Conservation (phyloP, 2,329 filamentous ascomycete genomes). For the Fusarium proliferatum region DNA sequence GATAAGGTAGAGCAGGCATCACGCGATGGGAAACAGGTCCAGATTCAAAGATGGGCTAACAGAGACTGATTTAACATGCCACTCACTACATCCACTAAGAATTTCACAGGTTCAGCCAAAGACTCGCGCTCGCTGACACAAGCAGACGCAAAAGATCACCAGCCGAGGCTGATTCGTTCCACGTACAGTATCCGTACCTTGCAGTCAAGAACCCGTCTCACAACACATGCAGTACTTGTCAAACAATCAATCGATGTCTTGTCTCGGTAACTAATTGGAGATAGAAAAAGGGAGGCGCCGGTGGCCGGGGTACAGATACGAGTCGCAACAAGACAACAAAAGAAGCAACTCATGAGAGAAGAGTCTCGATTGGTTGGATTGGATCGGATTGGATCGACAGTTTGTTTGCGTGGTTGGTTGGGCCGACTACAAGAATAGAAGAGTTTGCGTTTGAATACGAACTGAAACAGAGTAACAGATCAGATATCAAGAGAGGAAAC, state of each 20-base stretch:
- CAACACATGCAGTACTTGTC: background rate
- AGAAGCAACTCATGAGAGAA: constrained; percentile 18
- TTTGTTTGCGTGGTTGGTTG: background rate
- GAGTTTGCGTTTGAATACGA: background rate
- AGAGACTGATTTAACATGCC: constrained; percentile 26
- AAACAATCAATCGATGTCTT: background rate
- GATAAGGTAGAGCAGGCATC: constrained; percentile 6
- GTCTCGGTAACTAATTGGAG: constrained; percentile 14
- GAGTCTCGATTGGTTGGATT: background rate
- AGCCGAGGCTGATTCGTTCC: constrained; percentile 28
- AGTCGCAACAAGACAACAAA: constrained; percentile 12
- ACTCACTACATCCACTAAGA: background rate
- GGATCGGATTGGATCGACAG: constrained; percentile 11
- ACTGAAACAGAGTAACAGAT: constrained; percentile 5
- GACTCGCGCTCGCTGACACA: constrained; percentile 17
- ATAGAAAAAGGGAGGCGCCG: background rate
- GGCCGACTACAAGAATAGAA: background rate
- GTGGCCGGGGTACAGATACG: constrained; percentile 7
- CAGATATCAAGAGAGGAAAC: constrained; percentile 25
- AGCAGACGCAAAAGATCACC: constrained; percentile 1
- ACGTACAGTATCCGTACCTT: background rate
- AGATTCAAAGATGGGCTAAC: constrained; percentile 23
- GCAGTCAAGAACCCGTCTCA: background rate
- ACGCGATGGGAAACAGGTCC: background rate
- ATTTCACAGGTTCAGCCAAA: background rate